These are phyloP conservation scores for Colletotrichum orchidophilum DNA, from an alignment of 2,329 filamentous ascomycete species.

Conservation along the genomic window DNA sequence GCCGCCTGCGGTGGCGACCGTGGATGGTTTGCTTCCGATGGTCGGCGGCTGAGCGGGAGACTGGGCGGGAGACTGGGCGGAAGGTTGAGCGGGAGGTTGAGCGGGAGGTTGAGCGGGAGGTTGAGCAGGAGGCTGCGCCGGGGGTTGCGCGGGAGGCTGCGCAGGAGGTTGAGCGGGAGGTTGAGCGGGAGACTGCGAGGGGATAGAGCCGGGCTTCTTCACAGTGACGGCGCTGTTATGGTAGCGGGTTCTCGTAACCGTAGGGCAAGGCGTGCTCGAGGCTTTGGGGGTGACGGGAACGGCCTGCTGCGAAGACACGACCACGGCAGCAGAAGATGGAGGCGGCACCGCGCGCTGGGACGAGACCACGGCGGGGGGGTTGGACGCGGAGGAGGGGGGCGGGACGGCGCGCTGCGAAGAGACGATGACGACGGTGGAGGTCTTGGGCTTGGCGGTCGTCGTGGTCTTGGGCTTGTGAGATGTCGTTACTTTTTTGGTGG, in stretches of 20 bases:
- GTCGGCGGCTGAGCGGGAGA: slow-evolving; percentile 1
- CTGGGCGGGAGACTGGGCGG: not conserved
- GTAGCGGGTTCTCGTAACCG: not conserved
- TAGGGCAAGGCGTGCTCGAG: slow-evolving; percentile 1
- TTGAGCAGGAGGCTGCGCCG: not conserved
- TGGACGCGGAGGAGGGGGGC: not conserved
- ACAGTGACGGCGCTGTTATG: slow-evolving; percentile 1
- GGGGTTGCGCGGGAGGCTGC: not conserved
- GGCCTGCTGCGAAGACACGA: not conserved
- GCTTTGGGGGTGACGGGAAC: not conserved
- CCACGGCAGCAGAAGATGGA: not conserved
- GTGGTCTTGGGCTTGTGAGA: slow-evolving; percentile 16
- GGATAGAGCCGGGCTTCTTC: not conserved
- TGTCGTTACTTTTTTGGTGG: not conserved
- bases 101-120: not conserved
- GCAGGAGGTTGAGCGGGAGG: not conserved
- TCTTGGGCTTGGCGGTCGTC: not conserved
- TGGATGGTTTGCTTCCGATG: not conserved
- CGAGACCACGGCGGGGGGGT: not conserved
- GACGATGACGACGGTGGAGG: not conserved
- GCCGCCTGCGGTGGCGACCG: slow-evolving; percentile 21
- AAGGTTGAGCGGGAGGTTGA: slow-evolving; percentile 2
- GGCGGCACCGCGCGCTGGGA: not conserved
- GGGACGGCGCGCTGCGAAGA: not conserved
- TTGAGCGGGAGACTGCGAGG: not conserved